Evolutionary conservation across 345 rosid species (phyloP).

Genomic region (Draba incana): DNA sequence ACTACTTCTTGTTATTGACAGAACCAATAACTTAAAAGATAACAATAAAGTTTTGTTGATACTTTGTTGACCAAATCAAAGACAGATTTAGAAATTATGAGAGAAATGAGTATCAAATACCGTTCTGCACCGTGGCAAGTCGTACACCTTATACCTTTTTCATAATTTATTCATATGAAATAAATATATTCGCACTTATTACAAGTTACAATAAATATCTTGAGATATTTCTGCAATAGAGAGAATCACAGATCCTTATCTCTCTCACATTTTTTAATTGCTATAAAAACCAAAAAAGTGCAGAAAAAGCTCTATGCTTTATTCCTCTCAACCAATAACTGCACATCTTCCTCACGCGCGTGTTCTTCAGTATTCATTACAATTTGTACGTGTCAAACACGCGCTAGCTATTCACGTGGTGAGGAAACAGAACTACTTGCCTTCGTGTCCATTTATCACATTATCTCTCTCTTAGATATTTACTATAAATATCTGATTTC

Average conservation of each 20-base stretch:
- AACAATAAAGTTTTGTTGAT: too few relatives aligned
- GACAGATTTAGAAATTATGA: neutral
- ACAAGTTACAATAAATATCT: slow-evolving; percentile 32
- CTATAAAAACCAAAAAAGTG: slow-evolving; percentile 26
- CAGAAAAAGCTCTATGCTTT: slow-evolving; percentile 34
- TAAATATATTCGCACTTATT: too few relatives aligned
- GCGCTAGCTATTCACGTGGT: neutral
- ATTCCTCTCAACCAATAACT: slow-evolving; percentile 36
- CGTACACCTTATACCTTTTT: slow-evolving; percentile 25
- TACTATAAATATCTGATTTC: slow-evolving; percentile 43
- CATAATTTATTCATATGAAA: neutral
- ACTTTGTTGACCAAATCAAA: slow-evolving; percentile 26
- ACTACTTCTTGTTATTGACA: too few relatives aligned
- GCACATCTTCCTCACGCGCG: slow-evolving; percentile 19
- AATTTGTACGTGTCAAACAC: neutral
- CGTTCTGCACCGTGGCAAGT: slow-evolving; percentile 40
- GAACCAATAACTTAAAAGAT: too few relatives aligned
- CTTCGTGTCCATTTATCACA: slow-evolving; percentile 29
- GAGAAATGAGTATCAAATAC: slow-evolving; percentile 29
- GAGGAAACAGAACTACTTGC: slow-evolving; percentile 22
- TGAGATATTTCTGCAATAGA: slow-evolving; percentile 29
- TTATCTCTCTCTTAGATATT: slow-evolving; percentile 27
- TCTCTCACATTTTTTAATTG: slow-evolving; percentile 11
- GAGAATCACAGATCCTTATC: slow-evolving; percentile 38
- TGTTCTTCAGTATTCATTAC: neutral